Percentiles rank a stretch among this genome's conserved stretches.
phyloP scores from a whole-genome alignment of 2,329 filamentous ascomycete genomes.

The Aspergillus chevalieri region DNA sequence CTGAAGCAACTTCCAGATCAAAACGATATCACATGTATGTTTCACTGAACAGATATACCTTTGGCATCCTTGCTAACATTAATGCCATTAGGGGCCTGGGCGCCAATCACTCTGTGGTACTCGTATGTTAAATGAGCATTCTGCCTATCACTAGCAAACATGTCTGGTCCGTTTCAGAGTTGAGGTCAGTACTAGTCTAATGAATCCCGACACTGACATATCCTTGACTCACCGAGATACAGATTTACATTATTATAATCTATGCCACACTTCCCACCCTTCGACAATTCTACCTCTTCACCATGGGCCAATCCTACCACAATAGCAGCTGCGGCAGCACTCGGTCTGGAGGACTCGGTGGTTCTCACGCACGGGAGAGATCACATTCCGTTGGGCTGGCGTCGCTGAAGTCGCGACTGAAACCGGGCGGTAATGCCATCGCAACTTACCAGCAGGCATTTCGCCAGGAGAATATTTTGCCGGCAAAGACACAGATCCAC shows the following conservation, averaged over 20 bases:
- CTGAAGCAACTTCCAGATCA: neutral
- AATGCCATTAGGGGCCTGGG: neutral
- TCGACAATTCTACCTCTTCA: neutral
- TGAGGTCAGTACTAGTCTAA: neutral
- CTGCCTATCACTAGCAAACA: neutral
- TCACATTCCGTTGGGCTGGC: too few species aligned
- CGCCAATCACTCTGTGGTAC: neutral
- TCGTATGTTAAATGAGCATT: neutral
- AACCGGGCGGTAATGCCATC: too few species aligned
- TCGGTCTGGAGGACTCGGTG: too few species aligned
- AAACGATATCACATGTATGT: neutral
- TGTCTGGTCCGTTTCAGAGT: neutral
- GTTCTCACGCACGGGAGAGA: too few species aligned
- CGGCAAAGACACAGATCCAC: too few species aligned
- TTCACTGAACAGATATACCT: neutral
- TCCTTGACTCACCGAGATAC: neutral
- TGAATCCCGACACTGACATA: too few species aligned
- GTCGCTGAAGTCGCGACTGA: too few species aligned
- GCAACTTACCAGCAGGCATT: too few species aligned
- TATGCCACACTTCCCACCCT: neutral
- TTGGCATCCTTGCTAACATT: conserved; percentile 1
- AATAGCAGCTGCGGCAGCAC: neutral
- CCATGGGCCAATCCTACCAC: neutral
- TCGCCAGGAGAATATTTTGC: too few species aligned
- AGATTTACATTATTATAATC: neutral